Evolutionary conservation across 2,329 filamentous ascomycete species (phyloP), one percentile per base, ranked within the genome.

Genomic region (Metarhizium anisopliae): DNA sequence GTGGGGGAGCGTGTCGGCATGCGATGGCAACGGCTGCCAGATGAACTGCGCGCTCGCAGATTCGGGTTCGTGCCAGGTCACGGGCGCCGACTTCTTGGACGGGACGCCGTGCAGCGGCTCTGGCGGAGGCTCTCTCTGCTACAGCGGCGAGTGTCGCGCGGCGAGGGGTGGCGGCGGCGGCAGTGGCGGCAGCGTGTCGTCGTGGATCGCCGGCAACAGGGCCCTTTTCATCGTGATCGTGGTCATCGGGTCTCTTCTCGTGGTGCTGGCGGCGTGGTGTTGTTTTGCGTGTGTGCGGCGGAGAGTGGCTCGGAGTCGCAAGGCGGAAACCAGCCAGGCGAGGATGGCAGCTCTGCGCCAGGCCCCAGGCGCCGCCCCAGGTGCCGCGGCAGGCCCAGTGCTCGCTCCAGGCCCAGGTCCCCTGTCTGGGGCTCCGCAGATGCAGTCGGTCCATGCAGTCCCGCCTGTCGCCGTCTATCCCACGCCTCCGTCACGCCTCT

Each of bases 1-100:
- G n/a, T 36, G n/a, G n/a, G 91, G 90, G 72, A 82, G 89, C 64
- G 92, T 87, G 2, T 84, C 83, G 63, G 86, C 89, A 8, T 95
- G 90, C 71, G 83, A 86, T 61, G 76, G 74, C 55, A 77, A 78
- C 43, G 84, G 83, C 36, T 59, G 59, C 47, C 49, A 58, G 54
- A 52, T 61, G 50, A 55, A 55, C 51, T 61, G 59, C 59, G 47
- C 54, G 29, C 38, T 16, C n/a, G 38, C 16, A 5, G 38, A 40
- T 16, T 40, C 38, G 38, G 2, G 29, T 36, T 50, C 47, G 47
- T 60, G 59, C 47, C 57, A 58, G 42, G 50, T 53, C 3, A 59
- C 53, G 20, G 35, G 55, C 66, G 89, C 94, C 65, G 91, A 93
- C 70, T 95, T 93, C 72, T 74, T 95, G 25, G 90, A 95, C 66